Evolutionary conservation across 257 asterid genomes (phyloP), one percentile per base, ranked within the genome.

Genomic region (Anisodus acutangulus): DNA sequence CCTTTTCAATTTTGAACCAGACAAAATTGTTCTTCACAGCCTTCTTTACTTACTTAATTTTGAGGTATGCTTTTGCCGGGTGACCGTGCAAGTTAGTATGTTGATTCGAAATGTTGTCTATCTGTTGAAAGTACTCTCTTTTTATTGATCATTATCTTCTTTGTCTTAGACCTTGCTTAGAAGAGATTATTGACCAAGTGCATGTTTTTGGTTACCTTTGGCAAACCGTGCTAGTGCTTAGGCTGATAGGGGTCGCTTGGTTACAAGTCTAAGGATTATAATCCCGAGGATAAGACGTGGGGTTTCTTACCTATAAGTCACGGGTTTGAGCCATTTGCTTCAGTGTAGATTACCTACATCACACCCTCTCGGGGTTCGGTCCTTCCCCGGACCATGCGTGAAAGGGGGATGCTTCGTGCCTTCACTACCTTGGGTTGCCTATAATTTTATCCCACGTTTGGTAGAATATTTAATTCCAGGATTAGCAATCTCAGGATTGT

Each of bases 1-100:
- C 99, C 2, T 97, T 97, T 91, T 92, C 98, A 45, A 93, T 97
- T 86, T 88, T 97, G 93, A 97, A 97, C 93, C 99, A 97, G 90
- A 95, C 99, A 85, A 97, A 97, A 91, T 87, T 97, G 8, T 90
- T 97, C 82, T 97, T 95, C 92, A 95, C 99, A 16, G 99, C 99
- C 17, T 88, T 95, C 83, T 95, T 97, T 87, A 90, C 97, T 41
- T 97, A 71, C 87, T 83, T 97, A 67, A 92, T 97, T 85, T 82
- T 97, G 84, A 95, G 99, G 99, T 97, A 93, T 79, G 86, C 70
- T 63, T 84, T 71, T 84, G 78, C 78, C 10, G 0, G 9, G 31
- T 12, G 82, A 78, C 64, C 37, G 10, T 15, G 9, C 26, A 26
- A 78, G 16, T 51, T 6, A 76, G 45, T 53, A 53, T 7, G 66